phyloP scores from a whole-genome alignment of 768 basidiomycete species.

The Leccinum longicurvipes region DNA sequence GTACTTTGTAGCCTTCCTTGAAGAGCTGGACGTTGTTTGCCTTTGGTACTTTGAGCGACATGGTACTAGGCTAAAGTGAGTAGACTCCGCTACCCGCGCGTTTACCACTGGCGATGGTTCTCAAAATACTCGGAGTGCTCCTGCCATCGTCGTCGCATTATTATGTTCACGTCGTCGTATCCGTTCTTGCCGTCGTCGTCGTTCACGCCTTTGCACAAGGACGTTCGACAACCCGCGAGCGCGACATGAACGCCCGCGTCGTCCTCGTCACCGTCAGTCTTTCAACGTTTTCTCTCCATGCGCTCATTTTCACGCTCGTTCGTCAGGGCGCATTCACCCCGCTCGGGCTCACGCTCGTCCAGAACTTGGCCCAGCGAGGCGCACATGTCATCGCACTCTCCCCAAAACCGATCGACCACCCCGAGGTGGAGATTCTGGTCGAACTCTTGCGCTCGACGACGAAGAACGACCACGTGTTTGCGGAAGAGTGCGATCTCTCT shows the following conservation, averaged over 20 bases:
- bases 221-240: conserved; percentile 63
- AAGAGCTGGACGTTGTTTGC: conserved; percentile 86
- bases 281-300: background rate
- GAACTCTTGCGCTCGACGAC: conserved; percentile 64
- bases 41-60: conserved; percentile 95
- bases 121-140: conserved; percentile 45
- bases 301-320: background rate
- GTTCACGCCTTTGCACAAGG: conserved; percentile 66
- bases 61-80: conserved; percentile 35
- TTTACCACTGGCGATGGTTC: conserved; percentile 54
- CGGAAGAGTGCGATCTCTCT: conserved; percentile 71
- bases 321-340: conserved; percentile 77
- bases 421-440: conserved; percentile 56
- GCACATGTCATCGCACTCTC: conserved; percentile 79
- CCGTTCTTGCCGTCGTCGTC: conserved; percentile 42
- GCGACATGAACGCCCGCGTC: conserved; percentile 69
- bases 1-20: conserved; percentile 95
- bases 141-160: conserved; percentile 62
- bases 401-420: conserved; percentile 47
- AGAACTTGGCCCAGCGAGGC: conserved; percentile 66
- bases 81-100: background rate
- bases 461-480: conserved; percentile 74
- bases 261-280: conserved; percentile 66
- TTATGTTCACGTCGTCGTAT: conserved; percentile 49
- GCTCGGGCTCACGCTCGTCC: conserved; percentile 63